These are phyloP conservation scores for Amaranthus palmeri DNA, from an alignment of 148 eudicot genomes.

Conservation along the genomic window DNA sequence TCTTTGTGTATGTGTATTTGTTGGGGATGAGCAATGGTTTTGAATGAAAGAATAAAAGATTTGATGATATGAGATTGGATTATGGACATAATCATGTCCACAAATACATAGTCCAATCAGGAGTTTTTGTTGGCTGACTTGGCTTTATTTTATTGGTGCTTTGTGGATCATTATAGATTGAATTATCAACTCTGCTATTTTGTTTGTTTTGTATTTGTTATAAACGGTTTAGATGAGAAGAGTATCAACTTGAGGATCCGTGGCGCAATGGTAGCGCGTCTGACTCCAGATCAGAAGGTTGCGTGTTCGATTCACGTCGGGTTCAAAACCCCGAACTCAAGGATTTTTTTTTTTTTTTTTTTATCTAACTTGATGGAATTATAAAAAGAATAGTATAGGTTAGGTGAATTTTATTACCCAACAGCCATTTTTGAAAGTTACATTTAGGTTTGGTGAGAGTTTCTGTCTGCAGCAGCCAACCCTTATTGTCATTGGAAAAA, in stretches of 20 bases:
- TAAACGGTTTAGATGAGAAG: background rate
- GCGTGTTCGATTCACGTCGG: slow-evolving; percentile 19
- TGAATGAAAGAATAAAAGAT: background rate
- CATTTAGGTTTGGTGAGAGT: background rate
- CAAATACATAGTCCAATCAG: background rate
- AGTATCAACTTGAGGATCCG: slow-evolving; percentile 1
- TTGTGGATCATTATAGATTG: slow-evolving; percentile 12
- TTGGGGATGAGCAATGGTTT: background rate
- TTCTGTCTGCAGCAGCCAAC: too few species aligned
- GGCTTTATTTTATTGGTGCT: slow-evolving; percentile 14
- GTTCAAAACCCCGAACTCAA: slow-evolving; percentile 13
- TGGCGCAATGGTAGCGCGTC: slow-evolving; percentile 18
- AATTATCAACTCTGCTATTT: background rate
- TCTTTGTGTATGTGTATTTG: background rate
- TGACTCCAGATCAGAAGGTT: slow-evolving; percentile 17
- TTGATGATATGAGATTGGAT: background rate
- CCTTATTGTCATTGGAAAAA: too few species aligned
- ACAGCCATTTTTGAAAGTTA: background rate
- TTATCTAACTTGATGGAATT: background rate
- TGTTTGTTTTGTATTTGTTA: background rate
- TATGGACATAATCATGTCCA: slow-evolving; percentile 4
- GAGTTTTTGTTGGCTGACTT: slow-evolving; percentile 15
- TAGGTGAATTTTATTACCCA: background rate
- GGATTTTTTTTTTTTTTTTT: background rate
- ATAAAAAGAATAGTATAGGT: too few species aligned